A percentile compares a stretch with the other conserved stretches of the same genome.
These are phyloP conservation scores for Collybia sordida DNA, from an alignment of 768 basidiomycete genomes.

Conservation along the genomic window DNA sequence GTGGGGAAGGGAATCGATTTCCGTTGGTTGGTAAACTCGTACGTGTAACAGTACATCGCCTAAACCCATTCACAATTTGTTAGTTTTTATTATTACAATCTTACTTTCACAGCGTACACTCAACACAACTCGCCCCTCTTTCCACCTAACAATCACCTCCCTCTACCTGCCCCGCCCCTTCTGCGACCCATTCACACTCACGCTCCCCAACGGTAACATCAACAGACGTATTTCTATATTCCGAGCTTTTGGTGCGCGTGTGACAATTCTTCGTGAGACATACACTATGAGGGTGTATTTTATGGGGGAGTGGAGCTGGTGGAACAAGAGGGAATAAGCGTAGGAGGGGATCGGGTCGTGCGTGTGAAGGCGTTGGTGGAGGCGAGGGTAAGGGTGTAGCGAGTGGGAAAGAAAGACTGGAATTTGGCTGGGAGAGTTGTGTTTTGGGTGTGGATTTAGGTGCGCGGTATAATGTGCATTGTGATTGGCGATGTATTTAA, in stretches of 20 bases:
- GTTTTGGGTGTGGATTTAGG: constrained; percentile 14
- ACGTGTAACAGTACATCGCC: constrained; percentile 13
- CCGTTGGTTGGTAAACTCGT: constrained; percentile 40
- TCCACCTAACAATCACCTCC: constrained; percentile 29
- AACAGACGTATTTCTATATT: constrained; percentile 35
- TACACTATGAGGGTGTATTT: constrained; percentile 30
- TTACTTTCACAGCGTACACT: constrained; percentile 34
- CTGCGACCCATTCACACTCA: constrained; percentile 31
- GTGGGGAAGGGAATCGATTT: constrained; percentile 21
- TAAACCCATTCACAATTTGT: not conserved
- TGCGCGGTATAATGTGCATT: not conserved
- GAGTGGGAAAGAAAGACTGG: constrained; percentile 17
- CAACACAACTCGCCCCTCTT: constrained; percentile 29
- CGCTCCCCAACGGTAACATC: constrained; percentile 23
- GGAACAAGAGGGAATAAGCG: constrained; percentile 15
- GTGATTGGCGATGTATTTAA: not conserved
- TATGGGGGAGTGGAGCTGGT: constrained; percentile 28
- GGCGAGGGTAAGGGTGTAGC: constrained; percentile 22
- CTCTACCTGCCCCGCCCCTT: constrained; percentile 43
- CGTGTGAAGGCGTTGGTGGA: constrained; percentile 19
- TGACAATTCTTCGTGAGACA: constrained; percentile 34
- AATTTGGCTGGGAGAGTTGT: constrained; percentile 18
- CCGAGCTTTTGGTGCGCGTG: constrained; percentile 19
- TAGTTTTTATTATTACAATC: too few relatives aligned
- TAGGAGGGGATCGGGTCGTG: constrained; percentile 26